These are phyloP conservation scores for Incumbomyces lentus DNA, from an alignment of 2,329 filamentous ascomycete genomes.

Conservation along the genomic window DNA sequence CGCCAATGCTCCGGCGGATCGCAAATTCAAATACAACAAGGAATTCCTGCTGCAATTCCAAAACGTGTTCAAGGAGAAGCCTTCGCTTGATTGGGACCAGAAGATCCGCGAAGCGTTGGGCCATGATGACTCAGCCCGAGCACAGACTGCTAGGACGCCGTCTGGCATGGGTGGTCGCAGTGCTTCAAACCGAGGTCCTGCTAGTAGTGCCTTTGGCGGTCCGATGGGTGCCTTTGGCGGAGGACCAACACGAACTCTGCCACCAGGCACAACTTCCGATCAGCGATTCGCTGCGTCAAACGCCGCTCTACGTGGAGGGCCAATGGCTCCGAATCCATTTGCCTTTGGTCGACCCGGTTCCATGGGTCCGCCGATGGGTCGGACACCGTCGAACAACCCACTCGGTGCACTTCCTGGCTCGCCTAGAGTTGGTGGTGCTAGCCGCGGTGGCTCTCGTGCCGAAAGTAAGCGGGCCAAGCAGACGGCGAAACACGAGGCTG, in stretches of 20 bases:
- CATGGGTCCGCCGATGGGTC: constrained; percentile 51
- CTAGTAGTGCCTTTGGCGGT: constrained; percentile 39
- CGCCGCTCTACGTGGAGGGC: constrained; percentile 34
- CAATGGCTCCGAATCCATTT: constrained; percentile 43
- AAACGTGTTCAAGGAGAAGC: constrained; percentile 91
- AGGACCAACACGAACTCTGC: constrained; percentile 46
- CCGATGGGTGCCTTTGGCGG: constrained; percentile 62
- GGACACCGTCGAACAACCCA: constrained; percentile 43
- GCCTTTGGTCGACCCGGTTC: constrained; percentile 52
- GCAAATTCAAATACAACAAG: constrained; percentile 92
- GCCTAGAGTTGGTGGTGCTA: constrained; percentile 59
- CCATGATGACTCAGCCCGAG: constrained; percentile 58
- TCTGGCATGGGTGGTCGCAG: constrained; percentile 40
- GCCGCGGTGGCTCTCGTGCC: constrained; percentile 37
- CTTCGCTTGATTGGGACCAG: constrained; percentile 82
- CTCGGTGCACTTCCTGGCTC: constrained; percentile 57
- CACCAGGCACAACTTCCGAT: constrained; percentile 65
- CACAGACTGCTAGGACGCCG: constrained; percentile 44
- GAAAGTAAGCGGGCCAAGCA: constrained; percentile 42
- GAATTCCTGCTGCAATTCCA: constrained; percentile 95
- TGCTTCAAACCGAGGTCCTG: constrained; percentile 42
- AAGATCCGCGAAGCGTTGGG: constrained; percentile 79
- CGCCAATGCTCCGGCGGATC: constrained; percentile 53
- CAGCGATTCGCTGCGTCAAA: constrained; percentile 61
- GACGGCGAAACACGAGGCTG: constrained; percentile 49